Conservation (phyloP, 441 rosid genomes). For the Kokia cookei region DNA sequence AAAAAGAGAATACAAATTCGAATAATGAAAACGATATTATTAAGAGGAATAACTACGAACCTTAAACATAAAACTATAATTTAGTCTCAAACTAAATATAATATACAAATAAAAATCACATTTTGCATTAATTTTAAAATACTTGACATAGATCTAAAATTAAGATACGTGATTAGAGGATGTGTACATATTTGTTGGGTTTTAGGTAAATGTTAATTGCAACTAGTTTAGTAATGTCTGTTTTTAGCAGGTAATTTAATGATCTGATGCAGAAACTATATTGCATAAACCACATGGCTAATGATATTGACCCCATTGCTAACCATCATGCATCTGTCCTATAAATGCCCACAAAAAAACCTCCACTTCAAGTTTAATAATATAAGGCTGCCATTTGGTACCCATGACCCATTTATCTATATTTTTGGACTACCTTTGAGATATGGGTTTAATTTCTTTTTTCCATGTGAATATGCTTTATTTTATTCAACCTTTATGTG, state of each 20-base stretch:
- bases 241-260: not conserved
- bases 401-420: not conserved
- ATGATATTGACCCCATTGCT: conserved; percentile 31
- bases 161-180: not conserved
- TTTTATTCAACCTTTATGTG: no score
- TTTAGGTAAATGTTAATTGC: conserved; percentile 17
- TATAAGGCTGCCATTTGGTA: conserved; percentile 1
- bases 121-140: no score
- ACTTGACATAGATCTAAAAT: no score
- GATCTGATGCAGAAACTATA: not conserved
- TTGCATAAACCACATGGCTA: conserved; percentile 23
- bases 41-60: rapidly evolving
- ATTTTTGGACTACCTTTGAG: not conserved
- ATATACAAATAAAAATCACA: no score
- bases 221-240: conserved; percentile 6
- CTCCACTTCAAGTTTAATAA: not conserved
- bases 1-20: no score
- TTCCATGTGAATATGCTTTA: no score
- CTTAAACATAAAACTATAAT: no score
- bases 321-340: conserved; percentile 7
- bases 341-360: not conserved
- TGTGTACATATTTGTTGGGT: not conserved
- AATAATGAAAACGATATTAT: rapidly evolving
- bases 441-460: no score
- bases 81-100: no score